Evolutionary conservation across 2,329 filamentous ascomycete species (phyloP), one percentile per base, ranked within the genome.

Genomic region (Fusarium mundagurra): DNA sequence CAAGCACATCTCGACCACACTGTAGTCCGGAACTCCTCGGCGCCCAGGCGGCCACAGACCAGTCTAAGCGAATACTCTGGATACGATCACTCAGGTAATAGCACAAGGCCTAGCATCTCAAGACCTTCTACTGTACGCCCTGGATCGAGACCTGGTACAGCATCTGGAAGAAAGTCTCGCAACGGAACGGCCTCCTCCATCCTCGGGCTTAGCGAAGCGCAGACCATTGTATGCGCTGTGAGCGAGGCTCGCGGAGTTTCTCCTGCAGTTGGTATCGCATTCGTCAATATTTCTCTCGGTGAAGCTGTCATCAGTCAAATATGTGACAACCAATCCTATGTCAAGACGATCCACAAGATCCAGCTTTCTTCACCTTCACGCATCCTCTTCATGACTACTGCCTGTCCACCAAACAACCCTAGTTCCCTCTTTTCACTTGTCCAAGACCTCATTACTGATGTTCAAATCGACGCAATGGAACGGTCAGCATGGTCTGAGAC

Each of bases 281-380:
- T 98, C 79, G 87, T 98, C 79, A 97, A 98, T 78, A 86, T 97
- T 7, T 92, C 94, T 47, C 95, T 94, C 6, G 93, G 93, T 44
- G 94, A 98, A 82, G 93, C 91, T 22, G 90, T 95, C 34, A 87
- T 98, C 44, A 97, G 94, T 79, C 94, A 98, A 79, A 96, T 98
- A 73, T 95, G 93, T 79, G 96, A 98, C 81, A 97, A 92, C 64
- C 95, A 98, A 80, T 97, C 95, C 39, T 98, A 97, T 80, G 92
- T 95, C 65, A 92, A 92, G 79, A 97, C 95, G 0, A 86, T 97
- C 36, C 94, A 97, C 82, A 98, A 98, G 80, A 88, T 98, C 39
- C 89, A 90, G 60, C 91, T 98, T 31, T 93, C 94, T 76, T 90
- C 92, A 31, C 95, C 96, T 1, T 93, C 92, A 5, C 91, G 92